phyloP scores from a whole-genome alignment of 2,329 filamentous ascomycete species.

The Fusarium goolgardi region DNA sequence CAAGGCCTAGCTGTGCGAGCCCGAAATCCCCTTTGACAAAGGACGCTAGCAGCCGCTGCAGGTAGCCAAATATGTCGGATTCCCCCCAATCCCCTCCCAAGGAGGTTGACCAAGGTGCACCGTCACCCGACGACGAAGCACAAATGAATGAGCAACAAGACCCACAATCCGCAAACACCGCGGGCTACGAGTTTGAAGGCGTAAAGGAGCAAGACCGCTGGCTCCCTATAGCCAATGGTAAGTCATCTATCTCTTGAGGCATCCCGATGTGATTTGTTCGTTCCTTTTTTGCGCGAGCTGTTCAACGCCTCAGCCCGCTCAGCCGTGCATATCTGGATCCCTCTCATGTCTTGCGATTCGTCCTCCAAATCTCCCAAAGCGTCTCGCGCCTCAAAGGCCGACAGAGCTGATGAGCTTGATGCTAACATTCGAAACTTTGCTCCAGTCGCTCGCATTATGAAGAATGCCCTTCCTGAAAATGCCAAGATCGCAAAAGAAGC shows the following conservation, averaged over 20 bases:
- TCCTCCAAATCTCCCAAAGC: constrained; percentile 63
- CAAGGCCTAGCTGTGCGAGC: constrained; percentile 66
- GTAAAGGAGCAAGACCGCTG: constrained; percentile 99
- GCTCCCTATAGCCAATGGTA: constrained; percentile 99
- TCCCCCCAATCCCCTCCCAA: constrained; percentile 87
- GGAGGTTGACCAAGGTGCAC: constrained; percentile 92
- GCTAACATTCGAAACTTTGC: constrained; percentile 95
- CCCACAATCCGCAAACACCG: constrained; percentile 77
- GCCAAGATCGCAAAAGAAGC: constrained; percentile 99
- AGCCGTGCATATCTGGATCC: constrained; percentile 53
- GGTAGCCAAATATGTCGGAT: constrained; percentile 91
- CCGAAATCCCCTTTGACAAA: constrained; percentile 66
- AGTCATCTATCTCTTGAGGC: constrained; percentile 60
- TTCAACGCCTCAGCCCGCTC: constrained; percentile 45
- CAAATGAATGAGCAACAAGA: constrained; percentile 90
- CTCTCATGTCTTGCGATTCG: constrained; percentile 71
- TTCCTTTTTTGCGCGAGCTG: constrained; percentile 45
- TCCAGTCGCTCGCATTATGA: constrained; percentile 99
- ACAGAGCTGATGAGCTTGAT: constrained; percentile 71
- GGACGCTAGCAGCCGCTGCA: constrained; percentile 72
- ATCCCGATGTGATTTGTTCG: constrained; percentile 58
- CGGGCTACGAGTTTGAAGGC: constrained; percentile 85
- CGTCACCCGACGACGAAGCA: constrained; percentile 93
- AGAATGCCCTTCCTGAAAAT: constrained; percentile 95
- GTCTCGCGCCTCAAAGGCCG: constrained; percentile 59